Evolutionary conservation across 495 filamentous ascomycete genomes (phyloP).

Genomic region (Aspergillus campestris): DNA sequence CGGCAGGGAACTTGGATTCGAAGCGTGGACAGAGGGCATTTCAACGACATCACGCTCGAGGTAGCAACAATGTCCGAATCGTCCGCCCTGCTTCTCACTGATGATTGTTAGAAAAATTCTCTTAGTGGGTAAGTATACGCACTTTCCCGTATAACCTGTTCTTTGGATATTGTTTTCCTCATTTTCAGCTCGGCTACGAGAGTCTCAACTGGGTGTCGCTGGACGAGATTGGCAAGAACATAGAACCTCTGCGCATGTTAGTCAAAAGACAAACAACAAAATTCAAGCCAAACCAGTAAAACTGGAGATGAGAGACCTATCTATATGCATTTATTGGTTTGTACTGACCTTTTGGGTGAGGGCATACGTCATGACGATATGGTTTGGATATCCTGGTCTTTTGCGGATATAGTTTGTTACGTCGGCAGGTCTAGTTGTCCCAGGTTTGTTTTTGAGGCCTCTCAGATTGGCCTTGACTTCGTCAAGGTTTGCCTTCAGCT

Average conservation of each 20-base stretch:
- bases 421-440: conserved; percentile 86
- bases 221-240: conserved; percentile 64
- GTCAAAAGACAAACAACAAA: background rate
- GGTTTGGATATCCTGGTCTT: conserved; percentile 61
- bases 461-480: conserved; percentile 84
- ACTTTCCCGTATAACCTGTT: conserved; percentile 80
- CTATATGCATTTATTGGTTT: conserved; percentile 1
- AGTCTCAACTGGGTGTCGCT: conserved; percentile 58
- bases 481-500: conserved; percentile 80
- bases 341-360: conserved; percentile 69
- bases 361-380: conserved; percentile 80
- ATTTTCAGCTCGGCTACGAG: conserved; percentile 59
- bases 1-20: conserved; percentile 75
- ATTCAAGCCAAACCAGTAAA: background rate
- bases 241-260: conserved; percentile 59
- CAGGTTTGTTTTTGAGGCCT: conserved; percentile 90
- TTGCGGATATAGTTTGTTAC: conserved; percentile 70
- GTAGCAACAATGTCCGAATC: conserved; percentile 85
- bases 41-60: conserved; percentile 79
- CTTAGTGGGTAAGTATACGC: conserved; percentile 23
- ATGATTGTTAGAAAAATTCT: conserved; percentile 6
- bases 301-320: too few relatives aligned
- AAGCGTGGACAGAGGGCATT: conserved; percentile 82
- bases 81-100: conserved; percentile 72
- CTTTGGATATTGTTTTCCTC: conserved; percentile 66